Base-by-base conservation (phyloP, 208 protist genomes). In the Porcisia deanei region DNA sequence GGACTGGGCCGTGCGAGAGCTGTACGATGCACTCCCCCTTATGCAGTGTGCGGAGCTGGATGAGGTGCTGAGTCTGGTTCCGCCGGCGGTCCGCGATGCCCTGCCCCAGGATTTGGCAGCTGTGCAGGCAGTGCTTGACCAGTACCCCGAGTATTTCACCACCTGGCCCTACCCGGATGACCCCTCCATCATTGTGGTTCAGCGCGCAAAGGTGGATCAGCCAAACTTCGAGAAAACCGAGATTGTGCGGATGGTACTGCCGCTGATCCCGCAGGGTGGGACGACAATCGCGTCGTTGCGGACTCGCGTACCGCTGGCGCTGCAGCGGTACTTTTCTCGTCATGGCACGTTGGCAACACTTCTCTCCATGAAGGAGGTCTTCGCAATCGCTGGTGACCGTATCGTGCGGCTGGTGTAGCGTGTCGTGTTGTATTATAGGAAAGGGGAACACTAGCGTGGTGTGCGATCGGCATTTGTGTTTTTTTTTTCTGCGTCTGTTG, bases 21-120 rank as follows among this genome's bases (percentile, higher is more conserved):
- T 97, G n/a, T 97, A 96, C 79, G 91, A 97, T 61, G 88, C 91
- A 14, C 85, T 97, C 12, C 93, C 93, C 30, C 82, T 97, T 55
- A 90, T 88, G 73, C 89, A 94, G 80, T 94, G 90, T 70, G 91
- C 85, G 1, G 87, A 91, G 65, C 77, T 97, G 47, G 84, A 87
- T 22, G 93, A 97, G 49, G 81, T 97, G 47, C 86, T 97, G 16
- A 83, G 80, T 20, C 73, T 97, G 18, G 87, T 97, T 22, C 88
- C 89, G 14, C 72, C 86, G 0, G 82, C 90, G 12, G 87, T 97
- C 25, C 91, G 88, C 18, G 76, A 82, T 39, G 89, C 85, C 39
- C 79, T 97, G 71, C 93, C 91, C 18, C 57, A 71, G 37, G 80
- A 85, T 12, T 53, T 79, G 20, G 60, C 69, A 14, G 89, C 81